Base-by-base conservation (phyloP, 2,329 filamentous ascomycete species). In the Herpotrichia juniperi region DNA sequence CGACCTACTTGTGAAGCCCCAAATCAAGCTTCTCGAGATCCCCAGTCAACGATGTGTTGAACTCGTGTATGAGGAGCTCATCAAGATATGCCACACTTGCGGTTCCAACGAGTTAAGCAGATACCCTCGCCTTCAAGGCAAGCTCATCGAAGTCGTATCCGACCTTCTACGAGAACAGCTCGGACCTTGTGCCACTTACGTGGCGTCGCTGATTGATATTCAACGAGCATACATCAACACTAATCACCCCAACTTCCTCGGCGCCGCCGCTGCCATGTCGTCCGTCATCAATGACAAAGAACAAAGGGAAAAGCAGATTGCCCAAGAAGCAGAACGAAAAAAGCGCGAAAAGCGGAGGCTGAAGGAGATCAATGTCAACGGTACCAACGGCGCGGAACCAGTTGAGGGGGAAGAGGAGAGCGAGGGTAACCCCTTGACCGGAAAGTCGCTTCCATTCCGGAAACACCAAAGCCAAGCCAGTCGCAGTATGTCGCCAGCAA, bases 201-300 rank as follows among this genome's bases (percentile, higher is more conserved):
- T 99, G 37, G 94, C 97, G 74, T 97, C 93, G 34, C 82, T 99
- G 56, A 99, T 99, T 61, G 89, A 94, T 22, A 99, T 99, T 54
- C 94, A 99, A 76, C 86, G 94, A 61, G 94, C 94, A 17, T 99
- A 99, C 76, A 97, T 99, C 78, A 99, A 99, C 79, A 99, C 94
- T 35, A 99, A 99, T 69, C 94, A 99, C 72, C 94, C 94, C 43
- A 99, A 99, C 76, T 99, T 99, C 79, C 85, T 97, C 14, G 94
- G 94, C 39, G 94, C 94, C 14, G 93, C 94, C 19, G 93, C 93
- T 30, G 94, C 94, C 57, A 99, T 99, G 94, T 93, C 91, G 61
- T 92, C 94, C 42, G 93, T 99, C 42, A 96, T 99, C 55, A 90
- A 86, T 69, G 93, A 89, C 70, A 96, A 94, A 77, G 92, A 97